phyloP scores from a whole-genome alignment of 2,329 filamentous ascomycete species.

The Blastomyces parvus region DNA sequence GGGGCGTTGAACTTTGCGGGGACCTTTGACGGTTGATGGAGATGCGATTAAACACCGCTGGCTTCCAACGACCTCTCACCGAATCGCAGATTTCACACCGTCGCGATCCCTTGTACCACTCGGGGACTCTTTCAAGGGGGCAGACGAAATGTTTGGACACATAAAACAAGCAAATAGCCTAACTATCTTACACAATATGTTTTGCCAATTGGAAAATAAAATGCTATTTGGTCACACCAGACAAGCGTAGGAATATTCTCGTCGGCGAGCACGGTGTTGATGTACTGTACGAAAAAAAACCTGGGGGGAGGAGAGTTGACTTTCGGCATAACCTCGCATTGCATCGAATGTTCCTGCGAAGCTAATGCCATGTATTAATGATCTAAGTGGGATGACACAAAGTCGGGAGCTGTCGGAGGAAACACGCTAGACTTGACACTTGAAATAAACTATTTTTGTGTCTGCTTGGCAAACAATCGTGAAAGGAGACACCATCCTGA shows the following conservation, averaged over 20 bases:
- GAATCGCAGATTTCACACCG: not conserved
- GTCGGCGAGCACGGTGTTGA: no score
- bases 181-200: not conserved
- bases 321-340: no score
- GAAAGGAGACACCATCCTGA: no score
- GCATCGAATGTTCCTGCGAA: no score
- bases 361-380: no score
- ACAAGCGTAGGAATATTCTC: not conserved
- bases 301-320: no score
- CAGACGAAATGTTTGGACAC: not conserved
- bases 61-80: not conserved
- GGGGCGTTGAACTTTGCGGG: not conserved
- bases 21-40: not conserved
- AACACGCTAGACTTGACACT: no score
- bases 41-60: not conserved
- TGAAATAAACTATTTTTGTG: no score
- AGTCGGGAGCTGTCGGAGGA: no score
- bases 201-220: not conserved
- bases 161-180: not conserved
- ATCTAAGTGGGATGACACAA: no score
- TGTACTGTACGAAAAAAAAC: no score
- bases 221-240: not conserved
- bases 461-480: no score
- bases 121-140: not conserved
- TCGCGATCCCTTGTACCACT: not conserved